A percentile compares a stretch with the other conserved stretches of the same genome.
Conservation (phyloP, 208 protist species). For the Leishmania gerbilli region DNA sequence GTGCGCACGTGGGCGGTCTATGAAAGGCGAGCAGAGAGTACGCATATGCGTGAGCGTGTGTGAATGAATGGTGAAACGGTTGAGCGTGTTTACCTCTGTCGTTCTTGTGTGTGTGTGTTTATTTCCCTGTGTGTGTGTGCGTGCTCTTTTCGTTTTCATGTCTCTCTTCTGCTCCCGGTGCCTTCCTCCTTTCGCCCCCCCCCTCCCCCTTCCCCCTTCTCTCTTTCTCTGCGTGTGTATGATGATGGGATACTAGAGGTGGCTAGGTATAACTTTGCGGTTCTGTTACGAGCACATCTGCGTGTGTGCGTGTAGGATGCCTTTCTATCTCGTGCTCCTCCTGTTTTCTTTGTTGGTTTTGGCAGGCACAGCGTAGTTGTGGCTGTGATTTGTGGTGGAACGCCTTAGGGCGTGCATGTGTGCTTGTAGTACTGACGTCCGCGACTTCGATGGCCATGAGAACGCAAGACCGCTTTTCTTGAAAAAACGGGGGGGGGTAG, state of each 20-base stretch:
- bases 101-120: background rate
- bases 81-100: background rate
- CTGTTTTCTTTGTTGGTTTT: background rate
- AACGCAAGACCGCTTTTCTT: background rate
- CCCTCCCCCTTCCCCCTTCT: background rate
- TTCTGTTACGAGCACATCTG: background rate
- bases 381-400: background rate
- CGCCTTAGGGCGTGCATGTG: background rate
- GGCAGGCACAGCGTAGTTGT: background rate
- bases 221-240: background rate
- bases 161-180: background rate
- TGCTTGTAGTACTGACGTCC: background rate
- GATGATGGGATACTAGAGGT: background rate
- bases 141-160: background rate
- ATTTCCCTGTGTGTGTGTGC: background rate
- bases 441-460: background rate
- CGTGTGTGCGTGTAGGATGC: background rate
- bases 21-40: background rate
- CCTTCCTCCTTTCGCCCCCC: background rate
- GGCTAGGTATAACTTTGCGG: background rate
- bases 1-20: background rate
- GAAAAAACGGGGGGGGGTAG: background rate
- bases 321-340: background rate
- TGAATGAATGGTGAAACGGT: background rate
- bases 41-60: background rate